phyloP scores from a whole-genome alignment of 2,329 filamentous ascomycete genomes.

The Apiospora arundinis region DNA sequence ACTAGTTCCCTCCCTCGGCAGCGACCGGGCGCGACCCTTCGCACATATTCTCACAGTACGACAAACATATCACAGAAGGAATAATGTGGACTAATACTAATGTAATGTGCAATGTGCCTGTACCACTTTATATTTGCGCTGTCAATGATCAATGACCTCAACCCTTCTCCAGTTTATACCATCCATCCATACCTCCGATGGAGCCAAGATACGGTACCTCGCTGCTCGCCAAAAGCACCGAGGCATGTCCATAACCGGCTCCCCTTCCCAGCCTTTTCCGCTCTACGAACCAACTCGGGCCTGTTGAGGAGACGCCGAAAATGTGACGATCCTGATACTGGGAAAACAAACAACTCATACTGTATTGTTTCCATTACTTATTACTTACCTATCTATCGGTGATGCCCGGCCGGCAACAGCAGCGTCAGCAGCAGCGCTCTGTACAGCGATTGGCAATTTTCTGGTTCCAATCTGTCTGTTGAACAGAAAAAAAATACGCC shows the following conservation, averaged over 20 bases:
- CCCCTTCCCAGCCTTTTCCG: not conserved
- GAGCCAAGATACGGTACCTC: not conserved
- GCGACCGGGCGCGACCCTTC: slow-evolving; percentile 14
- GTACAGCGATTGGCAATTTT: not conserved
- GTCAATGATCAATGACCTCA: slow-evolving; percentile 15
- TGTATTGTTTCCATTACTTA: not conserved
- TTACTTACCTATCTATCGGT: not conserved
- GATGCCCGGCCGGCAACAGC: not conserved
- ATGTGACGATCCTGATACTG: not conserved
- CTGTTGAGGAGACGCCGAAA: slow-evolving; percentile 10
- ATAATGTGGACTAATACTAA: not conserved
- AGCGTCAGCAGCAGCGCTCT: not conserved
- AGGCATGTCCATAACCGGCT: not conserved
- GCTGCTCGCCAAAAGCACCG: slow-evolving; percentile 7
- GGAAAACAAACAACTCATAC: slow-evolving; percentile 5
- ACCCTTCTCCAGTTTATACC: slow-evolving; percentile 9
- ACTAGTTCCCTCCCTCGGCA: not conserved
- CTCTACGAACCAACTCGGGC: slow-evolving; percentile 6
- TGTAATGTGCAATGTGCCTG: not conserved
- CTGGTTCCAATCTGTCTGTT: not conserved
- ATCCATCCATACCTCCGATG: not conserved
- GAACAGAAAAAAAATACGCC: not conserved
- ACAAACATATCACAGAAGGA: not conserved
- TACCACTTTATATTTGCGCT: slow-evolving; percentile 14
- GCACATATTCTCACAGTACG: slow-evolving; percentile 11